A percentile compares a stretch with the other conserved stretches of the same genome.
Evolutionary conservation across 2,329 filamentous ascomycete genomes (phyloP).

Genomic region (Lachnellula willkommii): DNA sequence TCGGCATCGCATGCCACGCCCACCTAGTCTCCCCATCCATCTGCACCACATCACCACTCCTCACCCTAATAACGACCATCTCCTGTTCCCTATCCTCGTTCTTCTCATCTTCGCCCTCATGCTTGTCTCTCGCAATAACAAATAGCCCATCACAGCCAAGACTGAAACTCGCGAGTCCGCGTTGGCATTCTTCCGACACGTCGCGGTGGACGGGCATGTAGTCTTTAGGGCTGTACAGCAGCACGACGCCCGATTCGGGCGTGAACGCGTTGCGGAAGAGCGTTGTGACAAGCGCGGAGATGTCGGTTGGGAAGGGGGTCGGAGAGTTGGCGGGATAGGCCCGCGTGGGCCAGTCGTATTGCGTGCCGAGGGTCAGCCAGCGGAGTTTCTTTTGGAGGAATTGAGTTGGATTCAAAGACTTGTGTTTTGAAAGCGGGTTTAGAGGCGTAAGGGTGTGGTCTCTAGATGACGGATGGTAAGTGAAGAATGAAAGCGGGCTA

Average conservation of each 20-base stretch:
- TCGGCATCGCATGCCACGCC: conserved; percentile 94
- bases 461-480: conserved; percentile 48
- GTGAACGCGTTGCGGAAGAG: conserved; percentile 67
- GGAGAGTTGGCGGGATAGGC: conserved; percentile 63
- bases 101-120: conserved; percentile 15
- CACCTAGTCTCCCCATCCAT: conserved; percentile 80
- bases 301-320: conserved; percentile 69
- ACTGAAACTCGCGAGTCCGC: conserved; percentile 76
- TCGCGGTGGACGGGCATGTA: conserved; percentile 91
- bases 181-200: conserved; percentile 77
- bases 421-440: conserved; percentile 56
- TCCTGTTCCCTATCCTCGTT: conserved; percentile 29
- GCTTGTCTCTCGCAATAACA: conserved; percentile 58
- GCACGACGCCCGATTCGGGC: conserved; percentile 86
- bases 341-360: conserved; percentile 92
- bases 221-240: conserved; percentile 85
- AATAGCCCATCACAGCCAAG: conserved; percentile 89
- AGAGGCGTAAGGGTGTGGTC: conserved; percentile 59
- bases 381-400: conserved; percentile 77
- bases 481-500: conserved; percentile 48
- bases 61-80: conserved; percentile 57
- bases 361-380: conserved; percentile 89
- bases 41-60: conserved; percentile 84
- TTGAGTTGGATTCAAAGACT: conserved; percentile 62
- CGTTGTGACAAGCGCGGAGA: conserved; percentile 59